Percentiles rank a stretch among this genome's conserved stretches.
Evolutionary conservation across 108 stramenopile species (phyloP).

Genomic region (Craspedostauros australis): DNA sequence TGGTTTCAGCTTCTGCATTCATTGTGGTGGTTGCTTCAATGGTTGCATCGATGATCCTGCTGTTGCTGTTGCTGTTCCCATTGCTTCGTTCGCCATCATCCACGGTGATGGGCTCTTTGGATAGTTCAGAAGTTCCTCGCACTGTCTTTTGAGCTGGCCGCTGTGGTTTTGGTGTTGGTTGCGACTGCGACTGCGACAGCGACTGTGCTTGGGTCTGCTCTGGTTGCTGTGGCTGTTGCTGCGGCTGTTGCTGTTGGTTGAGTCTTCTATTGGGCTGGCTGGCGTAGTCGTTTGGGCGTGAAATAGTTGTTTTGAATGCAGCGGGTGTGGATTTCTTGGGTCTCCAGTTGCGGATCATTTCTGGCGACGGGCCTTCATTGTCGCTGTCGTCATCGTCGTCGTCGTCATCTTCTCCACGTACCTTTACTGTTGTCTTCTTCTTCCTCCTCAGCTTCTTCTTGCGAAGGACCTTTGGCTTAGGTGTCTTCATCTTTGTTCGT

Average conservation of each 20-base stretch:
- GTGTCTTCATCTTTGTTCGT: slow-evolving; percentile 3
- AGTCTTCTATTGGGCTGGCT: slow-evolving; percentile 1
- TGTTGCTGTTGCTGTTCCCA: too few species aligned
- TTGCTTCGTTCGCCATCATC: too few species aligned
- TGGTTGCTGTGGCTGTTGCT: slow-evolving; percentile 5
- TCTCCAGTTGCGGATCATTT: background rate
- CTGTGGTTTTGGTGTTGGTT: too few species aligned
- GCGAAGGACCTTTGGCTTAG: background rate
- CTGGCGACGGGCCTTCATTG: background rate
- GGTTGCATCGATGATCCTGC: too few species aligned
- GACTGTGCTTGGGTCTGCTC: too few species aligned
- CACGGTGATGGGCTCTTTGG: too few species aligned
- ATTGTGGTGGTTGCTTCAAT: too few species aligned
- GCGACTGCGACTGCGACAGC: slow-evolving; percentile 6
- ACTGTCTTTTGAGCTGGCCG: too few species aligned
- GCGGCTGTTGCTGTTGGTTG: slow-evolving; percentile 3
- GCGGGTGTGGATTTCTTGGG: background rate
- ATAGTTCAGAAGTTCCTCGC: too few species aligned
- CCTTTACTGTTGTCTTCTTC: slow-evolving; percentile 12
- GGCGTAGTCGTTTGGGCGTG: background rate
- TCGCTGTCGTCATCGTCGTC: slow-evolving; percentile 3
- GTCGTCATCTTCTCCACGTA: background rate
- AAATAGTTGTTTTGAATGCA: background rate
- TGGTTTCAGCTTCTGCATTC: too few species aligned
- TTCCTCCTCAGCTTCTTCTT: slow-evolving; percentile 17